phyloP scores from a whole-genome alignment of 1,284 basidiomycete genomes.

The Cystobasidiaceae sp. region DNA sequence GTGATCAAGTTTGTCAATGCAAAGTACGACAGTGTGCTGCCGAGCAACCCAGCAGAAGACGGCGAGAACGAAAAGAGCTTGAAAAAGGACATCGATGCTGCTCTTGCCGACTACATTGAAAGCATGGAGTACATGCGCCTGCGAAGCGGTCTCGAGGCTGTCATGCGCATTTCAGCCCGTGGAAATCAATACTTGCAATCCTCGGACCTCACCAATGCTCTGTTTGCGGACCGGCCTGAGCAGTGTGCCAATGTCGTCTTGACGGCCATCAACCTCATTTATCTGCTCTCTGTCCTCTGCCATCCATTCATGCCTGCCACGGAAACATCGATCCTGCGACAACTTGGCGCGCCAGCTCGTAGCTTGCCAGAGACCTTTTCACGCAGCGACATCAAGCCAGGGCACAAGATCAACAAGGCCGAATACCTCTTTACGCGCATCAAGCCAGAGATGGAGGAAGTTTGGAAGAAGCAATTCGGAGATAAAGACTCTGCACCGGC shows the following conservation, averaged over 20 bases:
- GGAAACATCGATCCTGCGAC: constrained; percentile 70
- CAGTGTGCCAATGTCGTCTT: constrained; percentile 87
- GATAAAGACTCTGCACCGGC: constrained; percentile 52
- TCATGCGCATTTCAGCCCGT: constrained; percentile 86
- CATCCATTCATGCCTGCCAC: constrained; percentile 98
- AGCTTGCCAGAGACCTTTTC: constrained; percentile 61
- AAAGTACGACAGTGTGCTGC: constrained; percentile 74
- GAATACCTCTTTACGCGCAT: constrained; percentile 91
- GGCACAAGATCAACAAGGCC: constrained; percentile 79
- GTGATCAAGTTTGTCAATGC: constrained; percentile 83
- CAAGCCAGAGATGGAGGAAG: constrained; percentile 80
- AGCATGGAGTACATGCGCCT: constrained; percentile 90
- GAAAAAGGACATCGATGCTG: constrained; percentile 69
- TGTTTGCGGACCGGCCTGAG: constrained; percentile 72
- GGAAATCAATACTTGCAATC: constrained; percentile 93
- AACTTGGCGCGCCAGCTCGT: constrained; percentile 85
- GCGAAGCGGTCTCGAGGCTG: constrained; percentile 73
- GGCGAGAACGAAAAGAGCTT: constrained; percentile 63
- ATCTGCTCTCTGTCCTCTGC: constrained; percentile 73
- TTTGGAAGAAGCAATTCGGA: constrained; percentile 76
- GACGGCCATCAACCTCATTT: constrained; percentile 89
- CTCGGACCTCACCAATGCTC: constrained; percentile 82
- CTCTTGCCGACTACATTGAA: constrained; percentile 75
- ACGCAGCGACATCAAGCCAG: constrained; percentile 71
- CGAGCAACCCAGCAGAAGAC: constrained; percentile 64